Percentiles rank a stretch among this genome's conserved stretches.
Evolutionary conservation across 1,284 basidiomycete genomes (phyloP).

Genomic region (Cutaneotrichosporon sp.): DNA sequence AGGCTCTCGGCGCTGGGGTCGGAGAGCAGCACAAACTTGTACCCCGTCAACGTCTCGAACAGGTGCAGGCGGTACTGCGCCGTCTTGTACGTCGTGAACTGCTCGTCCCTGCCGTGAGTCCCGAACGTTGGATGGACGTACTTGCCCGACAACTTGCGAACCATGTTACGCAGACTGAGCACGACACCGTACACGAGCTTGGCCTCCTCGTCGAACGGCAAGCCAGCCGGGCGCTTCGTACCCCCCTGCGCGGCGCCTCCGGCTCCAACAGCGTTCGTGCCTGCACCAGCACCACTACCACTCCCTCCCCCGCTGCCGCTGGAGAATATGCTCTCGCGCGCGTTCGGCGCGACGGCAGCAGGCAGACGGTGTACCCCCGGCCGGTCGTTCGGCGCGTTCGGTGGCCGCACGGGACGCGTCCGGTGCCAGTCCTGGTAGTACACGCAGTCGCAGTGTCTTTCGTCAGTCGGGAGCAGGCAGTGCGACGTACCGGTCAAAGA

Average conservation of each 20-base stretch:
- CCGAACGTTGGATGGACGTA: slow-evolving; percentile 49
- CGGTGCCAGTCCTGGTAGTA: slow-evolving; percentile 94
- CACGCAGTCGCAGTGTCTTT: slow-evolving; percentile 79
- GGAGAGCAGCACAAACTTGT: slow-evolving; percentile 92
- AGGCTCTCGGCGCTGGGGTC: slow-evolving; percentile 77
- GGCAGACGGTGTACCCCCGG: slow-evolving; percentile 62
- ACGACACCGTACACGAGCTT: slow-evolving; percentile 97
- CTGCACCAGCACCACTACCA: neutral
- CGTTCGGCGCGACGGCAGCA: slow-evolving; percentile 33
- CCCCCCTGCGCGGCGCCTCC: neutral
- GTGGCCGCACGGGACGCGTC: slow-evolving; percentile 61
- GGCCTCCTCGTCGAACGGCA: slow-evolving; percentile 94
- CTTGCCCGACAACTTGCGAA: slow-evolving; percentile 86
- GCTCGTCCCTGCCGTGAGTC: slow-evolving; percentile 62
- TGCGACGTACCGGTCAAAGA: slow-evolving; percentile 68
- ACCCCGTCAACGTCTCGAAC: slow-evolving; percentile 84
- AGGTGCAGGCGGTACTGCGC: slow-evolving; percentile 90
- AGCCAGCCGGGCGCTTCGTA: slow-evolving; percentile 20
- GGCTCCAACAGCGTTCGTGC: no score
- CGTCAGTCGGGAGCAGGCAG: slow-evolving; percentile 2
- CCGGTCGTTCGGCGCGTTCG: slow-evolving; percentile 60
- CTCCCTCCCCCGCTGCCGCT: slow-evolving; percentile 3
- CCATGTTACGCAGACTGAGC: slow-evolving; percentile 85
- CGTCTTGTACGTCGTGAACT: slow-evolving; percentile 85
- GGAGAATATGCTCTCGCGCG: slow-evolving; percentile 32